Conservation (phyloP, 805 yeast genomes). For the Yamadazyma sp. region DNA sequence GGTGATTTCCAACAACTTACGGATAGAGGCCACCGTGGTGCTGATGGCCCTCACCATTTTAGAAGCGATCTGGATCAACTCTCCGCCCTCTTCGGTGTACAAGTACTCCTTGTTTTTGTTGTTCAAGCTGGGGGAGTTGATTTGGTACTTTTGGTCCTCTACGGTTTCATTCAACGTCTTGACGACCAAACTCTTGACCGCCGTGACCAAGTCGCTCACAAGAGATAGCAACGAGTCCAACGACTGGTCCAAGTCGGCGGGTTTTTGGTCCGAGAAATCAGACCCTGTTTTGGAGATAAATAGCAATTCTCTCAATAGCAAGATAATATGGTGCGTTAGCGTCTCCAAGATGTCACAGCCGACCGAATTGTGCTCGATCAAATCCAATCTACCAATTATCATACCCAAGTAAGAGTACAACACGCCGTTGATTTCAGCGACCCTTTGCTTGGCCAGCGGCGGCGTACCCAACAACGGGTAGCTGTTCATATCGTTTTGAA, state of each 20-base stretch:
- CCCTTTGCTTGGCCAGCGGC: constrained; percentile 62
- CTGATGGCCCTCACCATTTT: constrained; percentile 58
- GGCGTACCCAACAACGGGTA: constrained; percentile 50
- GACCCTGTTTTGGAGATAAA: constrained; percentile 56
- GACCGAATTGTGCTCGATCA: constrained; percentile 68
- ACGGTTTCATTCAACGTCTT: constrained; percentile 47
- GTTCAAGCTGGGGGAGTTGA: constrained; percentile 2
- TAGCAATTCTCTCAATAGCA: constrained; percentile 61
- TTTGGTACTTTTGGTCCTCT: constrained; percentile 28
- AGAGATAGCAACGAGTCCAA: constrained; percentile 59
- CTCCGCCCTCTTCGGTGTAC: constrained; percentile 68
- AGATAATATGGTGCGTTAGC: constrained; percentile 65
- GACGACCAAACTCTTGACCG: constrained; percentile 62
- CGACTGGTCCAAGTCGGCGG: constrained; percentile 45
- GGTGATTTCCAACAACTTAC: constrained; percentile 51
- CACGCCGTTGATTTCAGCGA: constrained; percentile 62
- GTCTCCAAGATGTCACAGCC: constrained; percentile 70
- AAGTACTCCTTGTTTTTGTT: constrained; percentile 35
- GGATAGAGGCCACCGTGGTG: constrained; percentile 49
- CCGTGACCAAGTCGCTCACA: constrained; percentile 63
- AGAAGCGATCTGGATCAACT: constrained; percentile 57
- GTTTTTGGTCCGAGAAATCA: constrained; percentile 37
- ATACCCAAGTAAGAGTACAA: constrained; percentile 62
- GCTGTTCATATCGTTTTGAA: constrained; percentile 37
- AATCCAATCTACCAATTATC: constrained; percentile 73